phyloP scores from a whole-genome alignment of 257 asterid genomes.

The Handroanthus guayacan region DNA sequence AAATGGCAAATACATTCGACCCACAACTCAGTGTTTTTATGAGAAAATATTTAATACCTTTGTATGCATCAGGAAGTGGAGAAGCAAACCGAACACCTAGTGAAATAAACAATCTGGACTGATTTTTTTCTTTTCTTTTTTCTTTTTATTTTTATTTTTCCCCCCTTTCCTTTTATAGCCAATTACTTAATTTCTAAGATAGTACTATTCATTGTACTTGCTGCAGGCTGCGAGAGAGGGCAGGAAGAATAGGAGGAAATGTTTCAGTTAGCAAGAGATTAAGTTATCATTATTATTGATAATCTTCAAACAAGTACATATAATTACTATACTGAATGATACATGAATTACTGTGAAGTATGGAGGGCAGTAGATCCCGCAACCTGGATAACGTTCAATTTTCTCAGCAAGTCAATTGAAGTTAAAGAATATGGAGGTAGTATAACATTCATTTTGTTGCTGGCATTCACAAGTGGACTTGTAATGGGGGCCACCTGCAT shows the following conservation, averaged over 20 bases:
- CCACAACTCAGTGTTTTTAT: no score
- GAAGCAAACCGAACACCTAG: no score
- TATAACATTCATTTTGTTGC: conserved; percentile 58
- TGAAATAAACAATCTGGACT: no score
- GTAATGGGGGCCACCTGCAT: conserved; percentile 72
- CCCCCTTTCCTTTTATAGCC: no score
- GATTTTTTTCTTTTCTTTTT: no score
- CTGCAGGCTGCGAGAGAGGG: no score
- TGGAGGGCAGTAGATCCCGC: conserved; percentile 30
- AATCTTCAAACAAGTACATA: neutral
- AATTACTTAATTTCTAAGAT: no score
- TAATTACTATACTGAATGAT: conserved; percentile 20
- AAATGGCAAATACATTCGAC: no score
- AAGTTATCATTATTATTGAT: neutral
- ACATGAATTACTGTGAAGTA: conserved; percentile 37
- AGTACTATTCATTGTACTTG: no score
- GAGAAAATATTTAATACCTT: no score
- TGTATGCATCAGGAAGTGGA: no score
- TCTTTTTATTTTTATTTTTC: no score
- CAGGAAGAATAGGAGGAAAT: neutral
- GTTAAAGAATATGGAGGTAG: conserved; percentile 67
- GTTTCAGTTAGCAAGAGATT: neutral
- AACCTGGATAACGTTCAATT: conserved; percentile 35
- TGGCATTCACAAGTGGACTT: conserved; percentile 44
- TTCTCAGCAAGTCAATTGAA: conserved; percentile 62